A percentile compares a stretch with the other conserved stretches of the same genome.
phyloP scores from a whole-genome alignment of 306 rosid genomes.

The Crataegus laevigata region DNA sequence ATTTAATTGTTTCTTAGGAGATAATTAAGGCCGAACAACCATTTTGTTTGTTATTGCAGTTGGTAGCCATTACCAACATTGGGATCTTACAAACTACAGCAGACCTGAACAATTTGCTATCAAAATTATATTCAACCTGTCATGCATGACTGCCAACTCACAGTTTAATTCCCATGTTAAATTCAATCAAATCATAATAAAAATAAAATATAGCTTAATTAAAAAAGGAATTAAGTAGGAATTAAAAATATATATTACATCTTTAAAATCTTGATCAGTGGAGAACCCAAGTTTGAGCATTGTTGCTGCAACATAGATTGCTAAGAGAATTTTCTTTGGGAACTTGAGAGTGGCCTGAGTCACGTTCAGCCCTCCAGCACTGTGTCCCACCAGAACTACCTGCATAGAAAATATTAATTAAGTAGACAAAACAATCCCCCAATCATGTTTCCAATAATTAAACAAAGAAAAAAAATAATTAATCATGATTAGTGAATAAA shows the following conservation, averaged over 20 bases:
- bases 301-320: slow-evolving; percentile 81
- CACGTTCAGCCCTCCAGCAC: slow-evolving; percentile 86
- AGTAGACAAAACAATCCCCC: background rate
- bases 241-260: slow-evolving; percentile 27
- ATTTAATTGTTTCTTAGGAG: background rate
- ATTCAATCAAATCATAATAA: background rate
- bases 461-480: background rate
- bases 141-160: background rate
- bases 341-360: slow-evolving; percentile 69
- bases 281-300: slow-evolving; percentile 65
- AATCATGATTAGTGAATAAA: background rate
- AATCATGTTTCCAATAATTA: background rate
- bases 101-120: background rate
- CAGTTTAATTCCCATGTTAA: background rate
- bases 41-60: background rate
- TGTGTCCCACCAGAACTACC: slow-evolving; percentile 86
- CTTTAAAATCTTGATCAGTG: slow-evolving; percentile 58
- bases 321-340: slow-evolving; percentile 54
- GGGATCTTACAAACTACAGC: background rate
- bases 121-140: background rate
- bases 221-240: background rate
- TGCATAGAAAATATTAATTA: slow-evolving; percentile 5
- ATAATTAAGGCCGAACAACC: background rate
- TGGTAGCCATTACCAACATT: slow-evolving; percentile 1
- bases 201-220: background rate